Evolutionary conservation across 2,329 filamentous ascomycete species (phyloP).

Genomic region (Arthroderma uncinatum): DNA sequence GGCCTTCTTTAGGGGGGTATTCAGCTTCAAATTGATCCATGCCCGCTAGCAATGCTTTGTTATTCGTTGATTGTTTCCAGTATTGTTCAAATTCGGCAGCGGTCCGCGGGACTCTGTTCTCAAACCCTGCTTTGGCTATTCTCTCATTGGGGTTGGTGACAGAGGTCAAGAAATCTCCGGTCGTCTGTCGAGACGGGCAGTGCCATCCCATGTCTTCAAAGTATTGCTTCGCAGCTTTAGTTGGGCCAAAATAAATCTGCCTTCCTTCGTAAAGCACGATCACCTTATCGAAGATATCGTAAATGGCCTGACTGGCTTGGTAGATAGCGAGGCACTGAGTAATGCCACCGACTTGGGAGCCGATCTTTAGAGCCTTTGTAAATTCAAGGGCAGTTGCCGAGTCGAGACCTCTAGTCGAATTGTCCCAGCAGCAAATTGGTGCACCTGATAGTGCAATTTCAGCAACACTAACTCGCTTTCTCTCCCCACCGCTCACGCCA

Average conservation of each 20-base stretch:
- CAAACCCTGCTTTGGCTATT: slow-evolving; percentile 45
- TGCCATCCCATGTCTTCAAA: slow-evolving; percentile 60
- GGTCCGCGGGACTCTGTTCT: slow-evolving; percentile 52
- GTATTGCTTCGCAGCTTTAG: slow-evolving; percentile 48
- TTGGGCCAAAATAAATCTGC: slow-evolving; percentile 64
- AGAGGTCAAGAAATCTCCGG: slow-evolving; percentile 58
- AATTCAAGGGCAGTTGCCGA: slow-evolving; percentile 50
- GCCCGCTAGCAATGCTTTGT: slow-evolving; percentile 24
- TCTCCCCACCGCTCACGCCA: slow-evolving; percentile 51
- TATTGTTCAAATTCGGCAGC: slow-evolving; percentile 54
- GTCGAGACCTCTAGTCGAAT: slow-evolving; percentile 44
- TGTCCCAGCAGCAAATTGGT: slow-evolving; percentile 34
- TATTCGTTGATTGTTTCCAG: slow-evolving; percentile 34
- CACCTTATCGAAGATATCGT: slow-evolving; percentile 61
- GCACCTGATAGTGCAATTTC: slow-evolving; percentile 30
- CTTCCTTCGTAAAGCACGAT: slow-evolving; percentile 64
- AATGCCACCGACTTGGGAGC: slow-evolving; percentile 40
- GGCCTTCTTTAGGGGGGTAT: slow-evolving; percentile 25
- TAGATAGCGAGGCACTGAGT: slow-evolving; percentile 50
- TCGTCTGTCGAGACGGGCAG: slow-evolving; percentile 56
- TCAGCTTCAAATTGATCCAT: slow-evolving; percentile 25
- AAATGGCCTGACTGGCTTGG: slow-evolving; percentile 41
- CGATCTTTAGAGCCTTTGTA: slow-evolving; percentile 41
- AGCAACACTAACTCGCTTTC: slow-evolving; percentile 46
- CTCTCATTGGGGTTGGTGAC: slow-evolving; percentile 56